A percentile compares a stretch with the other conserved stretches of the same genome.
phyloP scores from a whole-genome alignment of 768 basidiomycete genomes.

The Gymnopilus dilepis region DNA sequence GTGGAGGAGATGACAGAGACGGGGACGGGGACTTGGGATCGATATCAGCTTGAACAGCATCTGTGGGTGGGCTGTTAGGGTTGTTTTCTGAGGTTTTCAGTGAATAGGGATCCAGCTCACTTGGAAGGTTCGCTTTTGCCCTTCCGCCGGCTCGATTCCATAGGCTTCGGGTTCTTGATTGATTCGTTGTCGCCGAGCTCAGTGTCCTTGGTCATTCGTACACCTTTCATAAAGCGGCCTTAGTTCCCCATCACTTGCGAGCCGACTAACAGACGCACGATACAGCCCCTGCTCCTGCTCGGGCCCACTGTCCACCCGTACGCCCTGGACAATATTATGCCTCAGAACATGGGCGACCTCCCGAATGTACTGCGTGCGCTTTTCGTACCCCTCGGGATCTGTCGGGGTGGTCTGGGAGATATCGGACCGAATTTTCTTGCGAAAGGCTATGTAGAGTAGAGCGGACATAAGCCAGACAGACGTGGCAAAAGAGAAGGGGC shows the following conservation, averaged over 20 bases:
- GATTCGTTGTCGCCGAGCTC: conserved; percentile 87
- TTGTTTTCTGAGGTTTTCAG: conserved; percentile 14
- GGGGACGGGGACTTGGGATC: conserved; percentile 21
- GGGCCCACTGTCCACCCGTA: conserved; percentile 44
- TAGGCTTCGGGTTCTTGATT: conserved; percentile 64
- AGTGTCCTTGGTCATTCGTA: conserved; percentile 79
- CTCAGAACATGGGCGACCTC: conserved; percentile 79
- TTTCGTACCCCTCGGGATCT: conserved; percentile 54
- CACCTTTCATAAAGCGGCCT: conserved; percentile 45
- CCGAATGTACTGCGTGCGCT: conserved; percentile 60
- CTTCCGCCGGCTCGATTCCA: conserved; percentile 53
- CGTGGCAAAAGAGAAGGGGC: background rate
- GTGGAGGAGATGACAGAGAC: conserved; percentile 30
- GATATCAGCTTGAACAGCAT: conserved; percentile 45
- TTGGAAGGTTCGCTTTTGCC: conserved; percentile 42
- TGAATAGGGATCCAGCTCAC: conserved; percentile 25
- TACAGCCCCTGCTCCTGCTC: conserved; percentile 52
- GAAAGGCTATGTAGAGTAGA: conserved; percentile 82
- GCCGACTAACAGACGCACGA: conserved; percentile 46
- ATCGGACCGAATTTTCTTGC: conserved; percentile 67
- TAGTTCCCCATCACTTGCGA: background rate
- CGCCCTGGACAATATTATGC: conserved; percentile 87
- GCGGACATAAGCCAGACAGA: conserved; percentile 15
- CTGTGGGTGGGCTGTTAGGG: conserved; percentile 36
- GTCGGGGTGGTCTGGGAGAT: conserved; percentile 45